Percentiles rank a stretch among this genome's conserved stretches.
phyloP scores from a whole-genome alignment of 1,139 yeast genomes.

The Candida labiduridarum region DNA sequence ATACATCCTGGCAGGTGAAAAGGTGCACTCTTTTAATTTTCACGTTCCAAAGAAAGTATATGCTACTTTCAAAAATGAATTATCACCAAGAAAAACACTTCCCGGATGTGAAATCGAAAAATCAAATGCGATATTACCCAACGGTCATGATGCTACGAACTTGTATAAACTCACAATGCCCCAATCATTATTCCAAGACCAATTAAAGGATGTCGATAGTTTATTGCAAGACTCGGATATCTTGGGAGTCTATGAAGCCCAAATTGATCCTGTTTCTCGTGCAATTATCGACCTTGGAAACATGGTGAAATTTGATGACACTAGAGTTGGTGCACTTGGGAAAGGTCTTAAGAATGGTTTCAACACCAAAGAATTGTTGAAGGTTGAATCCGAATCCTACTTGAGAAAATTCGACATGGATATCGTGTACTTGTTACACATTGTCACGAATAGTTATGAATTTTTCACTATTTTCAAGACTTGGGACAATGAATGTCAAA shows the following conservation, averaged over 20 bases:
- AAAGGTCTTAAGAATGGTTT: conserved; percentile 87
- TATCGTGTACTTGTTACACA: conserved; percentile 69
- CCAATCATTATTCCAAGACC: conserved; percentile 60
- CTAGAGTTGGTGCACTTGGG: conserved; percentile 81
- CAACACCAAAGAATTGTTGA: conserved; percentile 57
- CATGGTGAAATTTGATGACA: conserved; percentile 66
- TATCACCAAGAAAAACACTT: conserved; percentile 46
- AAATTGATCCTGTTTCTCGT: conserved; percentile 67
- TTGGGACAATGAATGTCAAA: conserved; percentile 55
- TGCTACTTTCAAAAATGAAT: conserved; percentile 61
- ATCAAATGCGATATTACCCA: conserved; percentile 66
- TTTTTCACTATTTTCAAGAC: conserved; percentile 70
- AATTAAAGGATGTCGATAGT: conserved; percentile 60
- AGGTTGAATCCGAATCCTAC: conserved; percentile 52
- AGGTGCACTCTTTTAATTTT: conserved; percentile 72
- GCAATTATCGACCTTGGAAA: conserved; percentile 81
- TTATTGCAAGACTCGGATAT: conserved; percentile 65
- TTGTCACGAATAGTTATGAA: conserved; percentile 77
- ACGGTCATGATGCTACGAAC: conserved; percentile 60
- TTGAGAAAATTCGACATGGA: conserved; percentile 58
- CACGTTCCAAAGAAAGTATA: conserved; percentile 75
- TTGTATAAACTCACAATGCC: conserved; percentile 70
- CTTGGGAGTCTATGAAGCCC: conserved; percentile 76
- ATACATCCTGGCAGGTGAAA: conserved; percentile 66
- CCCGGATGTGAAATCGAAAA: conserved; percentile 60